phyloP scores from a whole-genome alignment of 164 flowering plant species.

The Pachysandra terminalis region DNA sequence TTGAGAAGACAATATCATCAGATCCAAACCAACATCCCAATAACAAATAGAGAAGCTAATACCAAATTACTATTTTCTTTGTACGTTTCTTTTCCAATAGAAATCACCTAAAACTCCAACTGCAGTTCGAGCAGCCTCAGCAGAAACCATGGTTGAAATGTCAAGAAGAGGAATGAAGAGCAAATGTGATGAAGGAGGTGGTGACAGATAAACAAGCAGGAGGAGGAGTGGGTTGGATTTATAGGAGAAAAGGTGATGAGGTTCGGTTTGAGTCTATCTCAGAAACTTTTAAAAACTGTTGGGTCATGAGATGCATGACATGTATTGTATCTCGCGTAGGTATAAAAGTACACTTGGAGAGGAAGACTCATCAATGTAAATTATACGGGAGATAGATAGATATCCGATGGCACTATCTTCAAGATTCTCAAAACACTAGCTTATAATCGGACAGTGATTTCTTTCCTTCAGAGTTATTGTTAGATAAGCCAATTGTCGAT shows the following conservation, averaged over 20 bases:
- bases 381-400: slow-evolving; percentile 7
- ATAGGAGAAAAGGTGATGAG: slow-evolving; percentile 3
- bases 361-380: neutral
- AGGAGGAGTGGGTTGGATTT: slow-evolving; percentile 5
- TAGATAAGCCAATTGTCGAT: slow-evolving; percentile 13
- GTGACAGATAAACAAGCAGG: neutral
- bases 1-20: too few species aligned
- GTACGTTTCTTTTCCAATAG: too few species aligned
- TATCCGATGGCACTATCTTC: slow-evolving; percentile 28
- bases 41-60: too few species aligned
- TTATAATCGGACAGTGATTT: neutral
- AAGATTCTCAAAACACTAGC: slow-evolving; percentile 21
- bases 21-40: too few species aligned
- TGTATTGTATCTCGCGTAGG: slow-evolving; percentile 18
- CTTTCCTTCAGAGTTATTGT: neutral
- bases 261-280: slow-evolving; percentile 7
- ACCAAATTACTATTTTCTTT: too few species aligned
- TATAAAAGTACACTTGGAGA: slow-evolving; percentile 19
- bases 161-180: neutral
- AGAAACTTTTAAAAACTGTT: slow-evolving; percentile 12
- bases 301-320: slow-evolving; percentile 31
- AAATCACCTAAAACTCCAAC: slow-evolving; percentile 52
- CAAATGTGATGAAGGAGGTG: neutral
- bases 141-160: slow-evolving; percentile 40
- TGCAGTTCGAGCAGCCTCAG: slow-evolving; percentile 34